Conservation (phyloP, 371 early-diverging fungal species). For the Rhizopus sp. region DNA sequence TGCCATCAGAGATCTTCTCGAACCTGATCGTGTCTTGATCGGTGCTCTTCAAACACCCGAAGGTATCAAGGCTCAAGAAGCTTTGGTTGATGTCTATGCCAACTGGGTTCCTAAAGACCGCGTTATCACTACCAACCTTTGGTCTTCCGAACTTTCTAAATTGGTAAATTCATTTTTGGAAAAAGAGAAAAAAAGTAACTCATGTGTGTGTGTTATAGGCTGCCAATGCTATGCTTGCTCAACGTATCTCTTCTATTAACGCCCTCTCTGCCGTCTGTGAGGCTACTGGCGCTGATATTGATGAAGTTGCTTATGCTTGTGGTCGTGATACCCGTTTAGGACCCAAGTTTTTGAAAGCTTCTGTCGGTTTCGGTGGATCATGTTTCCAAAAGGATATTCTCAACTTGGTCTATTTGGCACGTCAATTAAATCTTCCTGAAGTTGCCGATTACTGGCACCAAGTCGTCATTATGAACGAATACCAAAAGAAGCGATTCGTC, state of each 20-base stretch:
- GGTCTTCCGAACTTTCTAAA: constrained; percentile 95
- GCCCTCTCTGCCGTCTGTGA: constrained; percentile 93
- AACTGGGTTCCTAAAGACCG: constrained; percentile 84
- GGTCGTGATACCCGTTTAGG: constrained; percentile 91
- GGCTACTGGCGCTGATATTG: constrained; percentile 94
- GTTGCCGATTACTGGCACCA: constrained; percentile 95
- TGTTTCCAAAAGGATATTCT: constrained; percentile 97
- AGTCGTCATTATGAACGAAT: constrained; percentile 91
- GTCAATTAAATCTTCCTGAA: constrained; percentile 84
- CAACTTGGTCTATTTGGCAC: constrained; percentile 87
- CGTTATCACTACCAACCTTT: constrained; percentile 90
- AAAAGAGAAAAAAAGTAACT: constrained; percentile 1
- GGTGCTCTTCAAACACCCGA: constrained; percentile 82
- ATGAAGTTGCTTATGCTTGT: constrained; percentile 91
- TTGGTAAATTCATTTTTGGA: constrained; percentile 53
- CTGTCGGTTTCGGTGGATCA: constrained; percentile 94
- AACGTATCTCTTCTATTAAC: constrained; percentile 95
- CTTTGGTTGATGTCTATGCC: constrained; percentile 78
- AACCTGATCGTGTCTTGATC: constrained; percentile 94
- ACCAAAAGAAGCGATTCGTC: constrained; percentile 90
- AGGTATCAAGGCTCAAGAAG: constrained; percentile 77
- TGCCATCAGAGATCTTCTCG: constrained; percentile 81
- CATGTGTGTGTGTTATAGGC: constrained; percentile 53
- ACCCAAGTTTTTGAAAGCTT: constrained; percentile 89
- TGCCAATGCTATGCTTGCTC: constrained; percentile 94